These are phyloP conservation scores for Clarireedia sp. DNA, from an alignment of 2,329 filamentous ascomycete genomes.

Conservation along the genomic window DNA sequence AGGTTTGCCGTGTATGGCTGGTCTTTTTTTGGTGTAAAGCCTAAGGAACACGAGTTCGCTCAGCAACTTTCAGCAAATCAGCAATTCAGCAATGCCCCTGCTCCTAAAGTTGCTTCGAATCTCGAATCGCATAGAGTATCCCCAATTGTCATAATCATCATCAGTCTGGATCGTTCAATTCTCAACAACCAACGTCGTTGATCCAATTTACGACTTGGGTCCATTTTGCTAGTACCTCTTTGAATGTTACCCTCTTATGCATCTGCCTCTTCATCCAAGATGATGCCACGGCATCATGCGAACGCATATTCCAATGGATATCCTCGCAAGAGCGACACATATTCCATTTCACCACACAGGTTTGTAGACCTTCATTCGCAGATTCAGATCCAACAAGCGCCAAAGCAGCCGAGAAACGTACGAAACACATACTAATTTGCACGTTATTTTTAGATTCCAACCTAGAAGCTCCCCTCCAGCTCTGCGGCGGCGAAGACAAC, in stretches of 20 bases:
- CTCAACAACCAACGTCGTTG: neutral
- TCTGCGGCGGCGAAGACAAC: slow-evolving; percentile 62
- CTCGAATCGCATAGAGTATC: neutral
- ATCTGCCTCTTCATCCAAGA: slow-evolving; percentile 39
- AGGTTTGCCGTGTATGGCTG: neutral
- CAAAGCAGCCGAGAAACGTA: neutral
- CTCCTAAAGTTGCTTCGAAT: neutral
- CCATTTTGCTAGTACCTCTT: slow-evolving; percentile 6
- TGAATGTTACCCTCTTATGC: slow-evolving; percentile 56
- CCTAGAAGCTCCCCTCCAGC: slow-evolving; percentile 68
- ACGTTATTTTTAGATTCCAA: slow-evolving; percentile 59
- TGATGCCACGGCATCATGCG: slow-evolving; percentile 78
- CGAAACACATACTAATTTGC: neutral
- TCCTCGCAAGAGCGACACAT: slow-evolving; percentile 60
- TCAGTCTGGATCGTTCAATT: neutral
- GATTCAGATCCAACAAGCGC: neutral
- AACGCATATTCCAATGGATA: slow-evolving; percentile 78
- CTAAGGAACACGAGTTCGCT: slow-evolving; percentile 10
- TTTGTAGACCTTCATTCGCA: slow-evolving; percentile 36
- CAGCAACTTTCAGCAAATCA: neutral
- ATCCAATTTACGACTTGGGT: slow-evolving; percentile 4
- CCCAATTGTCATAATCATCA: neutral
- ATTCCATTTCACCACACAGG: slow-evolving; percentile 86
- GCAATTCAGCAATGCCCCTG: neutral
- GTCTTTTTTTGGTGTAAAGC: slow-evolving; percentile 3